Base-by-base conservation (phyloP, 352 stramenopile species). In the Globisporangium mamillatum region DNA sequence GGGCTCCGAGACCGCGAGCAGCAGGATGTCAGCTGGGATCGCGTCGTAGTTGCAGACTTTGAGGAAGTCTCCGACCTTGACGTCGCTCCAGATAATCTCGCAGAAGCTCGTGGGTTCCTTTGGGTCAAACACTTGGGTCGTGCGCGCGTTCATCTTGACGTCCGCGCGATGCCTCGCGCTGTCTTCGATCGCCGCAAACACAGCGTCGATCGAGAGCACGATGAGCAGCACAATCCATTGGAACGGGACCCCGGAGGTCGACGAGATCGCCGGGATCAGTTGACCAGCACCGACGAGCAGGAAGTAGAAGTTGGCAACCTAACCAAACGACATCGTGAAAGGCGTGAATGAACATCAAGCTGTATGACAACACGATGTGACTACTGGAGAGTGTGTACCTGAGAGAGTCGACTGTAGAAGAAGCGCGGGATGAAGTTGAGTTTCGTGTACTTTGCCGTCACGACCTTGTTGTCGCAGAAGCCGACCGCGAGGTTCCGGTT, bases 261-360 rank as follows among this genome's bases (percentile, higher is more conserved):
- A 97, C 29, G 84, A 95, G 64, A 97, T 96, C 18, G 82, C 78
- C 1, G 84, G 79, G 52, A 97, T 92, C 63, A 93, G 86, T 67
- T 97, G 90, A 0, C 92, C 86, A 0, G 91, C 80, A 50, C 90
- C 87, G 61, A 97, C 88, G 9, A 97, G 69, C 55, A 97, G 58
- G 64, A 97, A 97, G 80, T 97, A 97, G 69, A 94, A 96, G 63
- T 95, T 96, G 50, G 89, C 89, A 4, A 89, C 78, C 71, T 79
- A 27, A 14, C 58, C 3, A 63, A 38, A 2, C 27, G 4, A 58
- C 7, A 18, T 20, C 36, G 16, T 10, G n/a, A 16, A 36, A 4
- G 10, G 25, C 2, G 25, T 32, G 12, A 32, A 32, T 41, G 22
- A 55, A 3, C 27, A 5, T 25, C 22, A 62, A 46, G 5, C 32